Percentiles rank a stretch among this genome's conserved stretches.
Conservation (phyloP, 352 stramenopile species). For the Pythium rishiriense region DNA sequence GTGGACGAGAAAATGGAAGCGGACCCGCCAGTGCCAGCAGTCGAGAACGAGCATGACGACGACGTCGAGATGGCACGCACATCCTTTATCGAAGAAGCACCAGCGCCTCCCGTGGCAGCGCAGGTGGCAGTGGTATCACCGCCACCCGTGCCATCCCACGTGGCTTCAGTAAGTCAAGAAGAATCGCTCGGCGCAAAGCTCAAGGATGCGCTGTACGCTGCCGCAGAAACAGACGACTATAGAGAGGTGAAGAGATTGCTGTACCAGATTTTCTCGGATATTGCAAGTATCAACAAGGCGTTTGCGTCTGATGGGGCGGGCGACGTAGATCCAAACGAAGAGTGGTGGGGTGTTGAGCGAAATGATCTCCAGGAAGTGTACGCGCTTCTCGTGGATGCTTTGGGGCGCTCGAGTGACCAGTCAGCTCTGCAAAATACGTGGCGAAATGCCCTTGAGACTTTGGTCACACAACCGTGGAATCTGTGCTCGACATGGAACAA, state of each 20-base stretch:
- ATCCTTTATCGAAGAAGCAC: constrained; percentile 25
- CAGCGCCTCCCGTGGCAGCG: background rate
- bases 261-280: constrained; percentile 73
- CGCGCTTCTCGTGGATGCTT: constrained; percentile 39
- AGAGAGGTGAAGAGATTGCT: constrained; percentile 58
- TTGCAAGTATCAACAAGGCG: constrained; percentile 47
- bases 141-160: constrained; percentile 13
- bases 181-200: constrained; percentile 43
- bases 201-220: constrained; percentile 41
- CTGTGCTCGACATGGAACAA: constrained; percentile 68
- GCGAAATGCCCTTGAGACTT: constrained; percentile 61
- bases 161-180: background rate
- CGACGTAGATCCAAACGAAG: constrained; percentile 20
- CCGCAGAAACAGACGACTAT: constrained; percentile 45
- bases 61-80: constrained; percentile 56
- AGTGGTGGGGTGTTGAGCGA: constrained; percentile 61
- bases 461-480: constrained; percentile 77
- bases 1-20: constrained; percentile 16
- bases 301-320: constrained; percentile 24
- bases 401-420: constrained; percentile 36
- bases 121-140: background rate
- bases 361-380: constrained; percentile 47
- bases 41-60: constrained; percentile 9
- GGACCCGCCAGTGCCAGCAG: background rate
- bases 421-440: constrained; percentile 71